These are phyloP conservation scores for Arabis hirsuta DNA, from an alignment of 345 rosid species.

Conservation along the genomic window DNA sequence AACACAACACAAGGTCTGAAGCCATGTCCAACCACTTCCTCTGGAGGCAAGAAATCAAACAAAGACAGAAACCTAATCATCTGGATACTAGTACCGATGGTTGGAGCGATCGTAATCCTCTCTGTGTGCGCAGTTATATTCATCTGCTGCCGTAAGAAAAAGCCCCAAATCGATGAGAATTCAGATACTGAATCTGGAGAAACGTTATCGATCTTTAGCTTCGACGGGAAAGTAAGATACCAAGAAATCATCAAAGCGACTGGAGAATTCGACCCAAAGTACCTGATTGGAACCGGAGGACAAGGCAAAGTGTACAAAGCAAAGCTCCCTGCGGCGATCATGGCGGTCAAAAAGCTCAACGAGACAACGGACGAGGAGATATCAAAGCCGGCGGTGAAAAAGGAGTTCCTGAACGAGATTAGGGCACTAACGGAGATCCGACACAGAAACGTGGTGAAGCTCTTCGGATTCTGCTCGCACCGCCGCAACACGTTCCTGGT, in stretches of 20 bases:
- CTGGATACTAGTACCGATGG: slow-evolving; percentile 37
- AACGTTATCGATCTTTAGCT: slow-evolving; percentile 45
- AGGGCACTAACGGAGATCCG: slow-evolving; percentile 48
- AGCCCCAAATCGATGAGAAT: slow-evolving; percentile 19
- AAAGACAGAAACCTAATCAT: slow-evolving; percentile 33
- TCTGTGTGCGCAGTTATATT: slow-evolving; percentile 33
- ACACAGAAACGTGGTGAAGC: slow-evolving; percentile 54
- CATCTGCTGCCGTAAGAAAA: slow-evolving; percentile 39
- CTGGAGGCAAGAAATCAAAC: slow-evolving; percentile 25
- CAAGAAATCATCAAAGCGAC: slow-evolving; percentile 49
- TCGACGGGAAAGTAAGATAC: slow-evolving; percentile 44
- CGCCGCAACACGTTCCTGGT: slow-evolving; percentile 40
- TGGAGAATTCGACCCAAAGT: slow-evolving; percentile 44
- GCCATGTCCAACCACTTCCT: slow-evolving; percentile 31
- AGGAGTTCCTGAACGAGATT: slow-evolving; percentile 49
- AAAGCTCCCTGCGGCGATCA: slow-evolving; percentile 23
- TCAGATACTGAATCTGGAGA: slow-evolving; percentile 32
- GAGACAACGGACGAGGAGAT: slow-evolving; percentile 35
- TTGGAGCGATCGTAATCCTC: slow-evolving; percentile 40
- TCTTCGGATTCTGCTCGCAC: slow-evolving; percentile 49
- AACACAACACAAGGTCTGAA: slow-evolving; percentile 30
- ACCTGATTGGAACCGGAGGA: slow-evolving; percentile 51
- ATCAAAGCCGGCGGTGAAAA: slow-evolving; percentile 37
- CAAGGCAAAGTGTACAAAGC: slow-evolving; percentile 52
- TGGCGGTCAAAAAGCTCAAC: slow-evolving; percentile 51